Evolutionary conservation across 1,139 yeast species (phyloP).

Genomic region (Sugiyamaella pinicola): DNA sequence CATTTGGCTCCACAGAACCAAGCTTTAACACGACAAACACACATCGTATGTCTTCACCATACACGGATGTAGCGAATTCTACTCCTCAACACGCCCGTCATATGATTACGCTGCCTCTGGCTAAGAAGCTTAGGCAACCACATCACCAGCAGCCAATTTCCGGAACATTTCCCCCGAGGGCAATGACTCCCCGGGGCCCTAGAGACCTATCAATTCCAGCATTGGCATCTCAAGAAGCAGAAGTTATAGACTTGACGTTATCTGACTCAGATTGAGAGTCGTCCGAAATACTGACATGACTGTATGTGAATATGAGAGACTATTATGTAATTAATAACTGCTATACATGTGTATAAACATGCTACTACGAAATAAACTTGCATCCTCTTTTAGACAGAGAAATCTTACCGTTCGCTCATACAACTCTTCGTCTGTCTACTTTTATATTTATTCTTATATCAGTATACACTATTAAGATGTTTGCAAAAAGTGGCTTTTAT

Average conservation of each 20-base stretch:
- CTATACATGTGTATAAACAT: background rate
- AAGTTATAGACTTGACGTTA: conserved; percentile 7
- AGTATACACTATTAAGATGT: no score
- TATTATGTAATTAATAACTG: background rate
- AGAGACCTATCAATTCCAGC: background rate
- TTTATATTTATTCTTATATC: no score
- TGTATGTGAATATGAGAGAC: conserved; percentile 1
- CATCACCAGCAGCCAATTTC: background rate
- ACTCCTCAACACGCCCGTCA: no score
- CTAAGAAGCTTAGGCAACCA: background rate
- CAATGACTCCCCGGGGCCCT: background rate
- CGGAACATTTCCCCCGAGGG: conserved; percentile 4
- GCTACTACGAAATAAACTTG: background rate
- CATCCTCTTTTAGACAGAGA: background rate
- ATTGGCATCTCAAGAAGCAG: background rate
- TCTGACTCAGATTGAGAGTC: background rate
- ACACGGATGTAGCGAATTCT: no score
- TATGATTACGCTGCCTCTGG: background rate
- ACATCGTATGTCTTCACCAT: no score
- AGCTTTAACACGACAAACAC: no score
- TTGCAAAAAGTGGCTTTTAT: no score
- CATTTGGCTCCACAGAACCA: no score
- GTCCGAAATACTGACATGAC: background rate
- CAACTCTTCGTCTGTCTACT: no score
- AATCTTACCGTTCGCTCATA: no score